phyloP scores from a whole-genome alignment of 2,329 filamentous ascomycete species.

The Fusarium transvaalense region DNA sequence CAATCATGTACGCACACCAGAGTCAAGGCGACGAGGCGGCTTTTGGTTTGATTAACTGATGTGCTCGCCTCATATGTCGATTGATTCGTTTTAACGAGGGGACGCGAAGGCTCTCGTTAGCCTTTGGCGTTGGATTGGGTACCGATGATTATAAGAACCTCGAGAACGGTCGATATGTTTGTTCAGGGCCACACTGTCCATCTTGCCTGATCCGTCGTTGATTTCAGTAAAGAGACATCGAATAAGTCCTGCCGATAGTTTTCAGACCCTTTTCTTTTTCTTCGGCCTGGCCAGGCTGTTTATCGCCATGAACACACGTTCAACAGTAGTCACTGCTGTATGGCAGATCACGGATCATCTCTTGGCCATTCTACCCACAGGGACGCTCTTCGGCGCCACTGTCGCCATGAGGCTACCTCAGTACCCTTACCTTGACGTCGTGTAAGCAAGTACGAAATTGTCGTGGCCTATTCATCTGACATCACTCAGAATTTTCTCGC shows the following conservation, averaged over 20 bases:
- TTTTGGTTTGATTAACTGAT: slow-evolving; percentile 6
- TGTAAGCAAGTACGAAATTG: slow-evolving; percentile 28
- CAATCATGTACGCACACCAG: slow-evolving; percentile 14
- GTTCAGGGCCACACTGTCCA: slow-evolving; percentile 2
- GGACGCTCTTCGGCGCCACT: slow-evolving; percentile 35
- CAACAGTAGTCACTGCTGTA: neutral
- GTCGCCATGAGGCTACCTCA: slow-evolving; percentile 31
- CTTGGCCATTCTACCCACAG: slow-evolving; percentile 25
- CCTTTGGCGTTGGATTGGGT: slow-evolving; percentile 10
- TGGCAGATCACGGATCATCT: slow-evolving; percentile 13
- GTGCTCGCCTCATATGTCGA: neutral
- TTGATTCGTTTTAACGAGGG: neutral
- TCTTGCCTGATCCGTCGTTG: neutral
- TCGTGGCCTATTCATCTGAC: slow-evolving; percentile 20
- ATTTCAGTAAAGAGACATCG: neutral
- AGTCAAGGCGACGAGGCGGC: neutral
- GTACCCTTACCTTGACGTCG: slow-evolving; percentile 20
- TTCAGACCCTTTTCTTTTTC: neutral
- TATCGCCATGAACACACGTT: slow-evolving; percentile 14
- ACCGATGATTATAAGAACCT: slow-evolving; percentile 27
- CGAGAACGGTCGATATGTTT: neutral
- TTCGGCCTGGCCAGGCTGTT: neutral
- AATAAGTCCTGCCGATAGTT: slow-evolving; percentile 1
- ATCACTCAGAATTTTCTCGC: slow-evolving; percentile 19
- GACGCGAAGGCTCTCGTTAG: neutral